A percentile compares a stretch with the other conserved stretches of the same genome.
These are phyloP conservation scores for Eremomyces bilateralis DNA, from an alignment of 495 filamentous ascomycete species.

Conservation along the genomic window DNA sequence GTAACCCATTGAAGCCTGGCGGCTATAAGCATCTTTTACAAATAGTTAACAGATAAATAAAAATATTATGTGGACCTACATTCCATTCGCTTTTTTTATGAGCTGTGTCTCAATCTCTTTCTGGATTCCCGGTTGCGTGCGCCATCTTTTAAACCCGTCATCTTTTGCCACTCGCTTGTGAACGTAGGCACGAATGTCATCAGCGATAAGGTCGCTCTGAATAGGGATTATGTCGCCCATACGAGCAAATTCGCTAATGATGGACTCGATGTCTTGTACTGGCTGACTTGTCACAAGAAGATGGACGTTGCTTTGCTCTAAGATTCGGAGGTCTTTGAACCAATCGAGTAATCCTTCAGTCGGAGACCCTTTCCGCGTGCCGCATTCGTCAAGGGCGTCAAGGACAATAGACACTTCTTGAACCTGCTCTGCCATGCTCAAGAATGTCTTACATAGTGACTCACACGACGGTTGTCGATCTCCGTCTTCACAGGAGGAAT, in stretches of 20 bases:
- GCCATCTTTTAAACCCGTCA: constrained; percentile 5
- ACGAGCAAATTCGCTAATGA: constrained; percentile 3
- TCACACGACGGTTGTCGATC: constrained; percentile 6
- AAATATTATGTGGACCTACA: constrained; percentile 7
- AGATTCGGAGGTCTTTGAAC: constrained; percentile 2
- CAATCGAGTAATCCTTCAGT: constrained; percentile 4
- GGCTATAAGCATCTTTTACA: neutral
- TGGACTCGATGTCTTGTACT: constrained; percentile 8
- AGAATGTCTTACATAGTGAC: constrained; percentile 2
- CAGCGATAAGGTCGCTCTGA: constrained; percentile 6
- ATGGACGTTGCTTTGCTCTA: too few species aligned
- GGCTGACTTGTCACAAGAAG: constrained; percentile 9
- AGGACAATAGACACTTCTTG: constrained; percentile 8
- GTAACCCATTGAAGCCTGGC: constrained; percentile 14
- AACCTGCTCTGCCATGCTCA: constrained; percentile 1
- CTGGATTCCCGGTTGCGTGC: constrained; percentile 1
- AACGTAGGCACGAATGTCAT: constrained; percentile 10
- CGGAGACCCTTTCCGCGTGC: constrained; percentile 1
- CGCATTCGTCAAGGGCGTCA: constrained; percentile 12
- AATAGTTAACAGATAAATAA: neutral
- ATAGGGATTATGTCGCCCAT: constrained; percentile 3
- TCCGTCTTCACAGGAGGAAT: constrained; percentile 3
- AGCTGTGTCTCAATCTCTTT: constrained; percentile 4
- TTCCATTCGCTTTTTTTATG: constrained; percentile 7
- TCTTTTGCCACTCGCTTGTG: constrained; percentile 4